Evolutionary conservation across 2,329 filamentous ascomycete genomes (phyloP), one percentile per base, ranked within the genome.

Genomic region (Phaeophleospora eucalypticola): DNA sequence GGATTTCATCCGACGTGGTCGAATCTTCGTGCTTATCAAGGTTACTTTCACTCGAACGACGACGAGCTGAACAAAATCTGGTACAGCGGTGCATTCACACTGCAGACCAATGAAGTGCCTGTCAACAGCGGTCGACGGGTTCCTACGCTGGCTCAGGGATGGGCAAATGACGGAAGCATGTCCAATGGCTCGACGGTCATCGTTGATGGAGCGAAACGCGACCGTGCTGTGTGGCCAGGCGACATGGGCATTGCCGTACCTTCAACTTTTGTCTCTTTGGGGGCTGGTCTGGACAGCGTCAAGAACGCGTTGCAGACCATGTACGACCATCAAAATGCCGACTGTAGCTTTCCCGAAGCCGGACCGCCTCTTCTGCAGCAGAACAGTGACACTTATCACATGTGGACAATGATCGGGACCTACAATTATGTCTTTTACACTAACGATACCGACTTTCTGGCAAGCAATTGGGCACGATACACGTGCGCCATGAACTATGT

Each of bases 51-150:
- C 51, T 58, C 49, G 12, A 56, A 55, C n/a, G 62, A 65, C 29
- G 69, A 75, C 27, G 58, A 77, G 9, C 68, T 82, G 41, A 80
- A 81, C 58, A 68, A 70, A 4, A 76, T 79, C 39, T 80, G 78
- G 77, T 81, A 81, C 51, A 72, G 70, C 34, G 77, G 67, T n/a
- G 68, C 66, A 12, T 70, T 69, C 46, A 70, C 67, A 1, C 43
- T 68, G 10, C 68, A 70, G 24, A 68, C 66, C 1, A 68, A 68
- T 27, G 58, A 58, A 4, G 65, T 65, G 1, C 66, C 66, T 0
- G 58, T 53, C 15, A 58, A 65, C 34, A 67, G 61, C 44, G 67
- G 64, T 35, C 60, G 62, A 15, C 64, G 49, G 51, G 44, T 61
- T 20, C 55, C 55, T 4, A 48, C 49, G 15, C n/a, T 57, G 9